Base-by-base conservation (phyloP, 2,329 filamentous ascomycete genomes). In the Monosporascus sp. region DNA sequence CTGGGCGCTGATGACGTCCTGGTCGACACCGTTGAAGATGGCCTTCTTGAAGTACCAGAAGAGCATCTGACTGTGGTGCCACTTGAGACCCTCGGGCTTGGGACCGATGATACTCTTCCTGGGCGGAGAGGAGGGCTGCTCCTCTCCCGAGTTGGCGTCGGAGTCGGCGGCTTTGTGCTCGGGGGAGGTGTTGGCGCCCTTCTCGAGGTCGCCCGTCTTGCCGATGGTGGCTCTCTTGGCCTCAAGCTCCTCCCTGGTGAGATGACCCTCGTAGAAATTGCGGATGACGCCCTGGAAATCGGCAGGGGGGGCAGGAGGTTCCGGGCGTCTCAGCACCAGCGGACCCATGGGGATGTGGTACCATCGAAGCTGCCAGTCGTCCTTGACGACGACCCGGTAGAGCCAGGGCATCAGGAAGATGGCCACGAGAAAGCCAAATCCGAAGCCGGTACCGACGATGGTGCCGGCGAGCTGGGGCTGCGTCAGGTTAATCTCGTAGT, bases 341-440 rank as follows among this genome's bases (percentile, higher is more conserved):
- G 78, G 81, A 0, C 82, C 82, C 17, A 75, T 65, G 54, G 75
- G 59, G 52, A 84, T 70, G 55, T 84, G 74, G 64, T 73, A 84
- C 66, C 73, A 68, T 57, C 76, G 76, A 54, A 88, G 70, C 61
- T 81, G 68, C 79, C 82, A 79, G 69, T 88, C 82, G 58, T 85
- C 75, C 68, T 77, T 69, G 67, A 86, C 68, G 59, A 88, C 72
- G 45, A 78, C 73, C 52, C 79, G 75, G 65, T 84, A 78, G 53
- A 85, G 63, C 72, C 78, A 85, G 3, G 82, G 82, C 18, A 84
- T 72, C 54, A 85, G 75, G 67, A 83, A 83, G 55, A 79, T 52
- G 51, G 63, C 64, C 54, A 81, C 67, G 14, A 85, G 60, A 5
- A 78, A 57, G n/a, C 70, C 75, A 52, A 77, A 79, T 25, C 56